Evolutionary conservation across 2,329 filamentous ascomycete species (phyloP).

Genomic region (Whalleya microplaca): DNA sequence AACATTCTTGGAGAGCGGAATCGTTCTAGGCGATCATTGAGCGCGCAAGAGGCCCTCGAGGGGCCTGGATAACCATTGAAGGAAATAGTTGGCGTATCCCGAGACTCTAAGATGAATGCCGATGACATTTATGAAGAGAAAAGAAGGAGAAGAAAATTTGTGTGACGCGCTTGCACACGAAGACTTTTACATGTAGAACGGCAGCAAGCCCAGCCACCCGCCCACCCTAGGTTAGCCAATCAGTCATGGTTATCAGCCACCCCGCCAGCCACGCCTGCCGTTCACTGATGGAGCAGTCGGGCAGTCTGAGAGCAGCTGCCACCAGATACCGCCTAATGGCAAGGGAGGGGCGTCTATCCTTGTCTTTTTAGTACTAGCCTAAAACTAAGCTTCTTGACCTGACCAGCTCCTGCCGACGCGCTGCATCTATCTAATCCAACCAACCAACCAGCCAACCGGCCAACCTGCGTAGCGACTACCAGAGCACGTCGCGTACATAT

Average conservation of each 20-base stretch:
- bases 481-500: not conserved
- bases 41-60: conserved; percentile 85
- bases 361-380: too few species aligned
- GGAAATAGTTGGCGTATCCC: conserved; percentile 68
- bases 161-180: conserved; percentile 27
- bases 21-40: conserved; percentile 95
- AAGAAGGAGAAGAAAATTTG: conserved; percentile 46
- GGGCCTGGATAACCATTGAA: conserved; percentile 94
- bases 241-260: too few species aligned
- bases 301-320: too few species aligned
- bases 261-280: not conserved
- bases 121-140: conserved; percentile 71
- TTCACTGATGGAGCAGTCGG: too few species aligned
- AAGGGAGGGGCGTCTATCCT: too few species aligned
- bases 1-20: conserved; percentile 73
- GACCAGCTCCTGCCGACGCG: too few species aligned
- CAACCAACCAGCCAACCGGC: too few species aligned
- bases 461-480: not conserved
- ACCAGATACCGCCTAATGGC: too few species aligned
- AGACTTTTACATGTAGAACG: not conserved
- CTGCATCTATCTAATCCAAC: not conserved
- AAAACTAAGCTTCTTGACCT: too few species aligned
- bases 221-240: too few species aligned
- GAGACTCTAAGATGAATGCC: conserved; percentile 99
- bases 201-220: too few species aligned